These are phyloP conservation scores for Fraxinus greggii DNA, from an alignment of 305 asterid species.

Conservation along the genomic window DNA sequence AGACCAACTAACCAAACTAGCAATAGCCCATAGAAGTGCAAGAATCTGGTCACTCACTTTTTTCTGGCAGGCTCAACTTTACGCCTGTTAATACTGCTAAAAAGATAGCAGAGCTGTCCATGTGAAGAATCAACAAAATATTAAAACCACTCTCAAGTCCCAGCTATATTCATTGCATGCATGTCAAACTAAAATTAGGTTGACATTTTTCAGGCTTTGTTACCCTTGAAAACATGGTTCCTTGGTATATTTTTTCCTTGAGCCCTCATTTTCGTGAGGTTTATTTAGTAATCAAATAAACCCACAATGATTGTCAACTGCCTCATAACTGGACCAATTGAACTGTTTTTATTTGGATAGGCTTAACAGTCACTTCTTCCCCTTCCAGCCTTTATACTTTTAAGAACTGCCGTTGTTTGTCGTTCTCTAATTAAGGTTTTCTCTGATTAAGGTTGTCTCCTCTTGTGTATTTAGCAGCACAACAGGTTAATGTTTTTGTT, in stretches of 20 bases:
- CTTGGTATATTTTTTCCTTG: neutral
- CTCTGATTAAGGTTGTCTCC: neutral
- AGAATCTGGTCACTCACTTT: neutral
- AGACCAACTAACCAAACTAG: neutral
- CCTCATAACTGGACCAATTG: neutral
- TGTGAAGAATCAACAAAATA: neutral
- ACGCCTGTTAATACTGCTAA: neutral
- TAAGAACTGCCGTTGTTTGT: neutral
- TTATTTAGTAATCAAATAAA: neutral
- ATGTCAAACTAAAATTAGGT: neutral
- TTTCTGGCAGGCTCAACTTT: neutral
- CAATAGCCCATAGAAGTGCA: neutral
- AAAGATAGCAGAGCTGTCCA: neutral
- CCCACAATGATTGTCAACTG: neutral
- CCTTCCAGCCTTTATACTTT: neutral
- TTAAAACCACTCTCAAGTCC: neutral
- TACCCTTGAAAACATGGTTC: neutral
- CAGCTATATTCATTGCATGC: neutral
- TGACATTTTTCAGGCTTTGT: neutral
- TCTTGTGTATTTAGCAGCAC: neutral
- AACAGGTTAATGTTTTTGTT: neutral
- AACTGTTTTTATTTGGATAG: neutral
- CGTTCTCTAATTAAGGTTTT: neutral
- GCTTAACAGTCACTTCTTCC: neutral
- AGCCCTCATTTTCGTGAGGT: neutral